phyloP scores from a whole-genome alignment of 75 land plant genomes.

The Cupressus sempervirens region DNA sequence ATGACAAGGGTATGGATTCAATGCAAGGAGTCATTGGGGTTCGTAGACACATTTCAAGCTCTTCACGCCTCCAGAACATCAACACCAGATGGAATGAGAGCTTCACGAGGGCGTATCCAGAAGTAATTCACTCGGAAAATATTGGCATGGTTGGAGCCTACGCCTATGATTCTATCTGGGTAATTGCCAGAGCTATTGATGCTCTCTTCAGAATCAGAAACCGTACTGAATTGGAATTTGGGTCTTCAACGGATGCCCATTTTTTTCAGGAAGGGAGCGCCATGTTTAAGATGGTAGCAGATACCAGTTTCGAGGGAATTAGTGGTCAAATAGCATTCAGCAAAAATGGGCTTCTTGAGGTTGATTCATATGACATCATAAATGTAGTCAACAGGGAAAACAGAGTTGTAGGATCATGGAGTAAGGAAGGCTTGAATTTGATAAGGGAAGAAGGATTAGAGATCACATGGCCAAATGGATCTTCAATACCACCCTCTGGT shows the following conservation, averaged over 20 bases:
- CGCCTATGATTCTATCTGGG: conserved; percentile 24
- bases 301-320: neutral
- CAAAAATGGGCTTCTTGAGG: neutral
- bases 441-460: neutral
- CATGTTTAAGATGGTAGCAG: neutral
- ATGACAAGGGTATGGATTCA: conserved; percentile 7
- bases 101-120: conserved; percentile 8
- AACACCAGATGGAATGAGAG: conserved; percentile 14
- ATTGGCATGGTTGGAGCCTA: conserved; percentile 20
- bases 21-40: conserved; percentile 47
- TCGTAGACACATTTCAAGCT: conserved; percentile 21
- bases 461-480: neutral
- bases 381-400: conserved; percentile 19
- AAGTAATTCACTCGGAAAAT: conserved; percentile 4
- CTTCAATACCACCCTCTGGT: conserved; percentile 22
- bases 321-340: neutral
- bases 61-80: conserved; percentile 22
- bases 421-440: neutral
- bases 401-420: conserved; percentile 23
- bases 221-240: neutral
- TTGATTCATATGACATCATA: conserved; percentile 20
- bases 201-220: neutral
- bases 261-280: neutral
- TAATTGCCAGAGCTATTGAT: neutral
- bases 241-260: neutral